Evolutionary conservation across 2,329 filamentous ascomycete genomes (phyloP), one percentile per base, ranked within the genome.

Genomic region (Exophiala mesophila): DNA sequence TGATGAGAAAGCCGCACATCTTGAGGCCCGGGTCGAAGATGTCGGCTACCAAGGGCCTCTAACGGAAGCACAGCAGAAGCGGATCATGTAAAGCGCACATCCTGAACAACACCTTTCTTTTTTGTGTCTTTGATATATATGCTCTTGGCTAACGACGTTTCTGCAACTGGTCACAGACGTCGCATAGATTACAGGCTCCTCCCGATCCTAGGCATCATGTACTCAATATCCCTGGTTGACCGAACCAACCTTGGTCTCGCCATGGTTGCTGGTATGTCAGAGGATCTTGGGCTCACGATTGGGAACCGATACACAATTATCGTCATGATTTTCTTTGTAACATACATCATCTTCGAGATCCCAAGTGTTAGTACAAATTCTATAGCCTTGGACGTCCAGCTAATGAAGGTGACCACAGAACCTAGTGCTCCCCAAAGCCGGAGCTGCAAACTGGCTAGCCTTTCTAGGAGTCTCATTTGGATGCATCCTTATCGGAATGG

Each of bases 371-470:
- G 64, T 32, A 61, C 68, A 23, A 71, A 65, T 46, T 46, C 37
- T n/a, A n/a, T n/a, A n/a, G n/a, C n/a, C n/a, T n/a, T n/a, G n/a
- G n/a, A n/a, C n/a, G n/a, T n/a, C n/a, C n/a, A n/a, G n/a, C n/a
- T n/a, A n/a, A n/a, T n/a, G n/a, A n/a, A n/a, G n/a, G n/a, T n/a
- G n/a, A n/a, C 7, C 16, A 26, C 24, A 41, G 18, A 73, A 72
- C 50, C 48, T 73, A 10, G 47, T 73, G 4, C 55, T 73, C 41
- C 67, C 64, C 37, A 51, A 51, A 19, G 23, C 37, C 38, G 36
- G 48, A 10, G 79, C 78, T 1, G 85, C 82, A 1, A 70, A 85
- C 31, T 77, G 78, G 1, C 78, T 83, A 17, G 71, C 82, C 37
- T 71, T 76, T 1, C 68, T 82, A 35, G 80, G 82, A 0, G 82